These are phyloP conservation scores for Leccinum boreale DNA, from an alignment of 768 basidiomycete species.

Conservation along the genomic window DNA sequence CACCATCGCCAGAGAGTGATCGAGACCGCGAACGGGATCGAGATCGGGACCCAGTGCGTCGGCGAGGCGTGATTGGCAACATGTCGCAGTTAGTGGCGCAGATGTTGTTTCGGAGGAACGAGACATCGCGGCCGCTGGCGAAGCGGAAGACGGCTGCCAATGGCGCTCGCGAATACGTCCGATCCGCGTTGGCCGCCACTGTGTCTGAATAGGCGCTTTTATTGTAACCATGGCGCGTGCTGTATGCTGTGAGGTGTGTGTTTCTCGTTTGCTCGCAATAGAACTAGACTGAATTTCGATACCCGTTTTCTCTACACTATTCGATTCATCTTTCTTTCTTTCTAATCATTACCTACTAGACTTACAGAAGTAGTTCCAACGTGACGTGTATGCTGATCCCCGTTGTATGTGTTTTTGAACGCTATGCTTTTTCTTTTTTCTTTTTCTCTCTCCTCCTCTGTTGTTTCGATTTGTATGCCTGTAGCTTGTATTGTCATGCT, in stretches of 20 bases:
- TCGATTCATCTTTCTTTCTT: neutral
- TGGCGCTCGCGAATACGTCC: conserved; percentile 18
- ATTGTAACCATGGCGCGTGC: conserved; percentile 6
- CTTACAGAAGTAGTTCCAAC: conserved; percentile 2
- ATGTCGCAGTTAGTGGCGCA: conserved; percentile 44
- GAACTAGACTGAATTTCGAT: conserved; percentile 23
- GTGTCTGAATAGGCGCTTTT: conserved; percentile 14
- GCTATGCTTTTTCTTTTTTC: conserved; percentile 19
- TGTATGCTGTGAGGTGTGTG: conserved; percentile 27
- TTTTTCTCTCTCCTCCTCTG: neutral
- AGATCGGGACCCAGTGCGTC: conserved; percentile 16
- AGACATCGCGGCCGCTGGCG: conserved; percentile 36
- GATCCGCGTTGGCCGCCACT: conserved; percentile 30
- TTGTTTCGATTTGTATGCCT: conserved; percentile 24
- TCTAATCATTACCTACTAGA: conserved; percentile 15
- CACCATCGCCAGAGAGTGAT: conserved; percentile 16
- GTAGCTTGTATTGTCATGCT: conserved; percentile 22
- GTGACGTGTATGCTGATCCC: conserved; percentile 24
- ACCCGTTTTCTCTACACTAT: conserved; percentile 11
- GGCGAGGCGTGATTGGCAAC: conserved; percentile 24
- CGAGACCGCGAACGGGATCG: conserved; percentile 4
- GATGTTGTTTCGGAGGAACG: conserved; percentile 45
- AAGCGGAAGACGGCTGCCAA: conserved; percentile 30
- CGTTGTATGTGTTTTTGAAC: conserved; percentile 18
- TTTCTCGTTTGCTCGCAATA: conserved; percentile 1